These are phyloP conservation scores for Gynandropsis gynandra DNA, from an alignment of 345 rosid genomes.

Conservation along the genomic window DNA sequence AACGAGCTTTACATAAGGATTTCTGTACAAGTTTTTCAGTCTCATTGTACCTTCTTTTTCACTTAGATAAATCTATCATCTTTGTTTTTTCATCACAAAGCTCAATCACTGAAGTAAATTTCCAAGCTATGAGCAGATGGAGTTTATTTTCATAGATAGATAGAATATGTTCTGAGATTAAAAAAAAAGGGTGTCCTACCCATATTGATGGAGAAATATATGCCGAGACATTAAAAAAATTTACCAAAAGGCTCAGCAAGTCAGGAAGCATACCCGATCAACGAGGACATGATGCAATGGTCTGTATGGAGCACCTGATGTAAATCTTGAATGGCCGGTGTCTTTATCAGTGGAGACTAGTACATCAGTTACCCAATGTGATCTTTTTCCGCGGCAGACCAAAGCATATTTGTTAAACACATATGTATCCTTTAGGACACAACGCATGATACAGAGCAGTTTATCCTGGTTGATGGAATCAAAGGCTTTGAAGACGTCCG, in stretches of 20 bases:
- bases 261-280: constrained; percentile 41
- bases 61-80: background rate
- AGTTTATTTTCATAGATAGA: too few relatives aligned
- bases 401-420: constrained; percentile 37
- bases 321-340: constrained; percentile 26
- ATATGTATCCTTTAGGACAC: constrained; percentile 48
- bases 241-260: background rate
- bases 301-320: constrained; percentile 34
- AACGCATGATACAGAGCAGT: constrained; percentile 46
- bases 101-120: background rate
- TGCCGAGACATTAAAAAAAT: background rate
- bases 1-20: too few relatives aligned
- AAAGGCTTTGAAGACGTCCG: constrained; percentile 83
- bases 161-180: too few relatives aligned
- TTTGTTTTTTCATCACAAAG: background rate
- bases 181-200: too few relatives aligned
- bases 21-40: background rate
- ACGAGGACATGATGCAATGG: constrained; percentile 41
- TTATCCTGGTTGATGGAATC: constrained; percentile 71
- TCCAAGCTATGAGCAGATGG: too few relatives aligned
- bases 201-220: background rate
- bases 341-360: constrained; percentile 24
- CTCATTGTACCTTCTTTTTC: background rate
- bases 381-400: constrained; percentile 45
- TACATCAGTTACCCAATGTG: constrained; percentile 35